phyloP scores from a whole-genome alignment of 441 rosid species.

The Eruca vesicaria region DNA sequence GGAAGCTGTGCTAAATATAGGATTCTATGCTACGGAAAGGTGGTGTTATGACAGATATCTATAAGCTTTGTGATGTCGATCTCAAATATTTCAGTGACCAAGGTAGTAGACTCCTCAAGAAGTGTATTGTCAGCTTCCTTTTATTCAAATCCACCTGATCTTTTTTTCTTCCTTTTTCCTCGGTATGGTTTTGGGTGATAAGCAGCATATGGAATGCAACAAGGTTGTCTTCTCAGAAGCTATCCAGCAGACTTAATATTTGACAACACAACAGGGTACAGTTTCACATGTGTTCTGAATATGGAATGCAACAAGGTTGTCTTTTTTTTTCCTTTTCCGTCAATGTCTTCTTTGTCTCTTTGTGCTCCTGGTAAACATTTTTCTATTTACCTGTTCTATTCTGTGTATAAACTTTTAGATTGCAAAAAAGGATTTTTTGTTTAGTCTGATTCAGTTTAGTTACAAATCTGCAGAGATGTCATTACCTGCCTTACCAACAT shows the following conservation, averaged over 20 bases:
- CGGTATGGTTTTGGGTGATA: constrained; percentile 22
- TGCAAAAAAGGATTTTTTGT: background rate
- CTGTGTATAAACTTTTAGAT: background rate
- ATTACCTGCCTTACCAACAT: constrained; percentile 88
- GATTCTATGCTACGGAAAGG: constrained; percentile 83
- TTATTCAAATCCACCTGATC: constrained; percentile 23
- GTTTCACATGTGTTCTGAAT: constrained; percentile 88
- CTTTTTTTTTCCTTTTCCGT: no score
- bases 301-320: no score
- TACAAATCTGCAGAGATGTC: constrained; percentile 76
- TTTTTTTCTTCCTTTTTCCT: constrained; percentile 27
- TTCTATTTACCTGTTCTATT: no score
- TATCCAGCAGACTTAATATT: no score
- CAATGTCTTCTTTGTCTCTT: constrained; percentile 77
- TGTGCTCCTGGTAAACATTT: constrained; percentile 96
- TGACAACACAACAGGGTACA: no score
- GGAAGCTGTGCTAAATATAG: no score
- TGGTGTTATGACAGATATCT: constrained; percentile 86
- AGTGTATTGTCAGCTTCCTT: background rate
- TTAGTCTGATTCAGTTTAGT: constrained; percentile 23
- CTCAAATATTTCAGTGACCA: constrained; percentile 95
- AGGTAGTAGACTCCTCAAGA: constrained; percentile 35
- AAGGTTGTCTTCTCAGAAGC: constrained; percentile 97
- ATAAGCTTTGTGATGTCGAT: constrained; percentile 94
- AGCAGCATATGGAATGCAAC: constrained; percentile 73